Base-by-base conservation (phyloP, 805 yeast genomes). In the Barnettozyma vustinii region DNA sequence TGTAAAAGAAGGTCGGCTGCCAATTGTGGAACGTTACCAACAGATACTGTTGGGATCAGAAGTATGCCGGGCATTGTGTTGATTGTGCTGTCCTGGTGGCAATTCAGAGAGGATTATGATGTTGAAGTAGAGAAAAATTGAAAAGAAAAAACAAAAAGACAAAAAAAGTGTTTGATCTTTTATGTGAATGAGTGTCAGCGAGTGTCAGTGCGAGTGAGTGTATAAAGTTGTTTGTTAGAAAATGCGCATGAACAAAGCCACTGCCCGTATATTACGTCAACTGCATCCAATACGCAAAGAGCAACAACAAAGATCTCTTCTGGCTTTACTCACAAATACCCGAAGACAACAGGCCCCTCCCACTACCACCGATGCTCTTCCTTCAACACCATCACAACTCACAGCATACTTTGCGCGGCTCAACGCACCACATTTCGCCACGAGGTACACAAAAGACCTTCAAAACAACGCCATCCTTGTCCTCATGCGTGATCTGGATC, bases 21-120 rank as follows among this genome's bases (percentile, higher is more conserved):
- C 44, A 92, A 68, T 63, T 94, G 99, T 0, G 98, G 95, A 3
- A 90, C 84, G 59, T 92, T 94, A 8, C 96, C 98, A 6, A 87
- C 76, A 4, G 97, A 81, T 0, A 94, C 85, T 0, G 90, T 67
- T 0, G 98, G 98, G 1, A 94, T 39, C 20, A 50, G 32, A 1
- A 50, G 39, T 0, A 50, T 50, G 30, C 35, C 45, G 12, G 19
- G 5, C 20, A 21, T 42, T 8, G 27, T 30, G 45, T 15, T 30
- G 9, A 4, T 8, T n/a, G 44, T 26, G 21, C n/a, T 26, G 44
- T 41, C 18, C 9, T 36, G 37, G 18, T 35, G 37, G 18, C 9
- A 18, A 35, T 9, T 13, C 36, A 9, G 15, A 32, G 10, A 32
- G 16, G 36, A n/a, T n/a, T 15, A 9, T 9, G 10, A 9, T 5